A percentile compares a stretch with the other conserved stretches of the same genome.
These are phyloP conservation scores for Jamesozyma lodderae DNA, from an alignment of 805 yeast species.

Conservation along the genomic window DNA sequence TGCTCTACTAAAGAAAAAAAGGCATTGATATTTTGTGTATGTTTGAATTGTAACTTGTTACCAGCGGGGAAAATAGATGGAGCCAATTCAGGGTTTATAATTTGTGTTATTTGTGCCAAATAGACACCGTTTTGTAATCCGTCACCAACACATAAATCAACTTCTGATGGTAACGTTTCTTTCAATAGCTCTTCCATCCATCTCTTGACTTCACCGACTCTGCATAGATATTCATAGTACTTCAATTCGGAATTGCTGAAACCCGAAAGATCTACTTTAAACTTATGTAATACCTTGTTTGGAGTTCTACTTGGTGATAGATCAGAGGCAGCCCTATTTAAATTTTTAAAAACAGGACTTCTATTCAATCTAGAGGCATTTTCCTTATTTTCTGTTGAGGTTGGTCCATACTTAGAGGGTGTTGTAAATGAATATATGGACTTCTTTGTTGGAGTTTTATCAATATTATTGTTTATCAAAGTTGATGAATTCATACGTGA, in stretches of 20 bases:
- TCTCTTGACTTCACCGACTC: constrained; percentile 69
- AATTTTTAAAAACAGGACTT: constrained; percentile 4
- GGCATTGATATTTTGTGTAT: constrained; percentile 83
- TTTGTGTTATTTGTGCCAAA: constrained; percentile 68
- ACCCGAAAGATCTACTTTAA: constrained; percentile 1
- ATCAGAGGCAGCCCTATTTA: not conserved
- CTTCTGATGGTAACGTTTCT: constrained; percentile 48
- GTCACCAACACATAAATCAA: constrained; percentile 45
- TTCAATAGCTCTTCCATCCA: constrained; percentile 65
- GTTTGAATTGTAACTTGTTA: constrained; percentile 69
- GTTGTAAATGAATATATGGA: too few relatives aligned
- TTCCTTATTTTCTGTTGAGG: constrained; percentile 3
- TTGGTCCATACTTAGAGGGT: not conserved
- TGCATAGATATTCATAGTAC: constrained; percentile 71
- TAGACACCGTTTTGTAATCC: constrained; percentile 76
- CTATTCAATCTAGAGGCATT: not conserved
- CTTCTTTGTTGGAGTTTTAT: too few relatives aligned
- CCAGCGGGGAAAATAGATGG: constrained; percentile 46
- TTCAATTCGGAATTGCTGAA: constrained; percentile 23
- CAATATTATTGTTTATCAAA: too few relatives aligned
- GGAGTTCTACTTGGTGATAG: not conserved
- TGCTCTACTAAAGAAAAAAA: constrained; percentile 64
- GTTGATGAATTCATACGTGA: constrained; percentile 17
- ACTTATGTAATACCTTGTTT: not conserved
- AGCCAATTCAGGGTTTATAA: constrained; percentile 58